Base-by-base conservation (phyloP, 345 rosid species). In the Ceriops tagal region DNA sequence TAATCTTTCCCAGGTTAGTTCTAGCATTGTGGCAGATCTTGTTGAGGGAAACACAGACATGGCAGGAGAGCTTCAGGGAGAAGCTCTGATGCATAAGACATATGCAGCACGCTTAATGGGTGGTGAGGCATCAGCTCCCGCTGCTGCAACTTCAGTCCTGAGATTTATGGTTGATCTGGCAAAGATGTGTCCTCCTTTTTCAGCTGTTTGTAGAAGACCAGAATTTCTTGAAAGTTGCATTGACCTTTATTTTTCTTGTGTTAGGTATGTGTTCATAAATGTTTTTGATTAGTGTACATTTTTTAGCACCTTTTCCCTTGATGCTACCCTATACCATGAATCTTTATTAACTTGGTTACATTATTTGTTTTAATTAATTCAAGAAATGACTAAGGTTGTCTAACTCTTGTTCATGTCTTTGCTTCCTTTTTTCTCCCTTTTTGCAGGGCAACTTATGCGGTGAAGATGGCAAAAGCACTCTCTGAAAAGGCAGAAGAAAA, bases 131-230 rank as follows among this genome's bases (percentile, higher is more conserved):
- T 87, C 96, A 60, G 98, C 99, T 85, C 99, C 99, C 71, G 96
- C 93, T 76, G 92, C 97, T 77, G 98, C 98, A 10, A 96, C 98
- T 43, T 83, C 99, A 8, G 93, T 96, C 66, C 86, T 96, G 73
- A 87, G 97, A 76, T 96, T 96, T 79, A 92, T 96, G 99, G 99
- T 96, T 85, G 99, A 96, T 83, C 86, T 96, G 67, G 97, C 96
- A 67, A 96, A 96, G 84, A 92, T 96, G 97, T 92, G 91, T 74
- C 91, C 96, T 70, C 82, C 92, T 26, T 96, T 96, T 83, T 89
- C 98, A 68, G 85, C 93, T 80, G 91, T 86, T 69, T 96, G 98
- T 90, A 85, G 97, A 78, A 83, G 96, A 60, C 76, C 91, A 18
- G 99, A 96, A 66, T 89, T 90, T 81, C 88, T 96, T 64, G 98